A percentile compares a stretch with the other conserved stretches of the same genome.
Conservation (phyloP, 208 protist genomes). For the Trypanosomatidae sp. region DNA sequence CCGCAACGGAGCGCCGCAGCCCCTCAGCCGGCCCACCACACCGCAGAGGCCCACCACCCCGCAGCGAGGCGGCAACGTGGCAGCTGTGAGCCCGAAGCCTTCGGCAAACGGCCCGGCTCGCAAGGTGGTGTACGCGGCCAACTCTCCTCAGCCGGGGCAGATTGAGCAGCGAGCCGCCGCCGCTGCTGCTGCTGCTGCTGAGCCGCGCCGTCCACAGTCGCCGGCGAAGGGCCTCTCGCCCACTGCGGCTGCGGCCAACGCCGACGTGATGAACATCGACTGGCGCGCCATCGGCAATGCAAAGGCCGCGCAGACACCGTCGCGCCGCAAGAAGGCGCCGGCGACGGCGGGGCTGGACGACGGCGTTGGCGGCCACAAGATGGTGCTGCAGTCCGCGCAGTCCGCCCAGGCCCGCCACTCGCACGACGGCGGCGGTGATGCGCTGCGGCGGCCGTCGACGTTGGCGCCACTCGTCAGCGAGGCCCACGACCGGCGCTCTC, state of each 20-base stretch:
- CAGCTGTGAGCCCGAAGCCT: no score
- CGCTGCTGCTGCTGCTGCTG: no score
- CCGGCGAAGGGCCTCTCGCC: no score
- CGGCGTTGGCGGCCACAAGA: slow-evolving; percentile 13
- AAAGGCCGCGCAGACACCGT: not conserved
- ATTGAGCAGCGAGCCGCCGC: not conserved
- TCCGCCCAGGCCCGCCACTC: not conserved
- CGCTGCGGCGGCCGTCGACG: slow-evolving; percentile 8
- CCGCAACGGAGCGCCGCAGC: slow-evolving; percentile 1
- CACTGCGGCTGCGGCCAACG: slow-evolving; percentile 6
- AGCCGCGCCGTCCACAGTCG: no score
- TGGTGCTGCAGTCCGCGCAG: slow-evolving; percentile 15
- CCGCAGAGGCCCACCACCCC: slow-evolving; percentile 11
- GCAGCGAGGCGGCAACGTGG: no score
- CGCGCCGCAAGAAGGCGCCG: not conserved
- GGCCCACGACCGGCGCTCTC: slow-evolving; percentile 3
- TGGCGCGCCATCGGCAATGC: slow-evolving; percentile 9
- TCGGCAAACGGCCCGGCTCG: not conserved
- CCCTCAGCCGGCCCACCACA: slow-evolving; percentile 15
- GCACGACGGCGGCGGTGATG: slow-evolving; percentile 5
- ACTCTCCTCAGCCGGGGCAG: slow-evolving; percentile 20
- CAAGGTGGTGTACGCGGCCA: slow-evolving; percentile 26
- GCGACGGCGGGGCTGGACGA: slow-evolving; percentile 7
- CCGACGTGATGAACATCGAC: slow-evolving; percentile 9
- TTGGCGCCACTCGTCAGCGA: slow-evolving; percentile 17